phyloP scores from a whole-genome alignment of 2,329 filamentous ascomycete species.

The Keithomyces neogunnii region DNA sequence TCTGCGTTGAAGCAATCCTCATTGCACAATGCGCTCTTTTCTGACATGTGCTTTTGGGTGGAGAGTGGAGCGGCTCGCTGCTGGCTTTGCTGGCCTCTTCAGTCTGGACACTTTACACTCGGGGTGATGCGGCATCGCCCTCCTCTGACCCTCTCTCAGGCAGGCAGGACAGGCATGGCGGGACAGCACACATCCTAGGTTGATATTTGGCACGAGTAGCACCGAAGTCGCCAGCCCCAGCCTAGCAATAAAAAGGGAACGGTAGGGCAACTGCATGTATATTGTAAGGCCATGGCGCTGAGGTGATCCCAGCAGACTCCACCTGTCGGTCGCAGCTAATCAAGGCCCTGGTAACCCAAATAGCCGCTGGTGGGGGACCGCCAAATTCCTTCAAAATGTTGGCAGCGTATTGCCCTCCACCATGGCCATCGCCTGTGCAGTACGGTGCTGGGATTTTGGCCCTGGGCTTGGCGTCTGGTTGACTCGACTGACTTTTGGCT shows the following conservation, averaged over 20 bases:
- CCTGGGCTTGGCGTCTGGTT: constrained; percentile 2
- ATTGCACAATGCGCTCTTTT: constrained; percentile 12
- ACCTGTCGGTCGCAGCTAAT: constrained; percentile 11
- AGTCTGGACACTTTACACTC: neutral
- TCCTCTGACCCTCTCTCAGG: neutral
- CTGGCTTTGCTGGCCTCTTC: neutral
- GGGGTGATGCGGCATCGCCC: neutral
- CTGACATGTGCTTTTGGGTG: constrained; percentile 15
- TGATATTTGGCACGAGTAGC: neutral
- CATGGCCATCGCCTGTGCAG: neutral
- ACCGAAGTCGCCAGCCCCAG: neutral
- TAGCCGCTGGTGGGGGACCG: constrained; percentile 6
- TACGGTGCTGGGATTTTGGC: neutral
- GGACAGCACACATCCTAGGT: neutral
- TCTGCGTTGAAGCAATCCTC: neutral
- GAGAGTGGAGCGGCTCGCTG: neutral
- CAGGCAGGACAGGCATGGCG: neutral
- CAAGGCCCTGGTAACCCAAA: constrained; percentile 6
- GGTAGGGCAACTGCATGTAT: too few species aligned
- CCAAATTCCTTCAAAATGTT: neutral
- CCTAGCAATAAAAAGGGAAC: too few species aligned
- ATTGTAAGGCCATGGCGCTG: neutral
- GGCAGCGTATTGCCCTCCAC: constrained; percentile 3
- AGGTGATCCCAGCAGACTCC: constrained; percentile 8
- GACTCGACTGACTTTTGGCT: constrained; percentile 3